phyloP scores from a whole-genome alignment of 148 eudicot species.

The Silene uniflora region DNA sequence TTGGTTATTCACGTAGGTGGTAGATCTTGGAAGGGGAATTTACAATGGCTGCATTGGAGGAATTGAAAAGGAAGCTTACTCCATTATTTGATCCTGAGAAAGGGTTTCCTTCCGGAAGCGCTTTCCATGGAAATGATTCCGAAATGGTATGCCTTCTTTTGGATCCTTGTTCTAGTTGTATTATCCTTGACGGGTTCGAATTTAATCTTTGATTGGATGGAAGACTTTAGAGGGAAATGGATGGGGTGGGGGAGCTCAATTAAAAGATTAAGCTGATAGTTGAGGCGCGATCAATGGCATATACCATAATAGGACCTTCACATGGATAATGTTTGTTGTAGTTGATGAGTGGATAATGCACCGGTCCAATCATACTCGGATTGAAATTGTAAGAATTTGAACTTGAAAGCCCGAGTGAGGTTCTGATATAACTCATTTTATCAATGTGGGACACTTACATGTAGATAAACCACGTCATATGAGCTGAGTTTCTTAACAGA shows the following conservation, averaged over 20 bases:
- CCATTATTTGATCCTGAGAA: constrained; percentile 92
- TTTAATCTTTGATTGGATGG: no score
- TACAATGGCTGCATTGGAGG: constrained; percentile 82
- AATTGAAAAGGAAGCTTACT: constrained; percentile 80
- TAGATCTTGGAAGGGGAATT: constrained; percentile 6
- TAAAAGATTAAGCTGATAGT: not conserved
- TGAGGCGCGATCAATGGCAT: not conserved
- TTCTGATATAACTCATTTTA: no score
- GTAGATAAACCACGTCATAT: no score
- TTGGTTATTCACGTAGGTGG: not conserved
- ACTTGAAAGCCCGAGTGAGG: not conserved
- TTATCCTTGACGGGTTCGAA: not conserved
- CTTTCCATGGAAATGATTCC: constrained; percentile 59
- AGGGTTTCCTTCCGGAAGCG: constrained; percentile 60
- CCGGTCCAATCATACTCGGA: no score
- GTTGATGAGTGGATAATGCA: no score
- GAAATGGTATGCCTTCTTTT: constrained; percentile 45
- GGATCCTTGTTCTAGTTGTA: not conserved
- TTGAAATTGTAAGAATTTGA: not conserved
- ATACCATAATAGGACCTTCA: no score
- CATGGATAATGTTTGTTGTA: no score
- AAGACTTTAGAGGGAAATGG: no score
- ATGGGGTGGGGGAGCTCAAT: no score
- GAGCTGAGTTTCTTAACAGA: no score
- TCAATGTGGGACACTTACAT: no score